phyloP scores from a whole-genome alignment of 495 filamentous ascomycete species.

The Niebla homalea region DNA sequence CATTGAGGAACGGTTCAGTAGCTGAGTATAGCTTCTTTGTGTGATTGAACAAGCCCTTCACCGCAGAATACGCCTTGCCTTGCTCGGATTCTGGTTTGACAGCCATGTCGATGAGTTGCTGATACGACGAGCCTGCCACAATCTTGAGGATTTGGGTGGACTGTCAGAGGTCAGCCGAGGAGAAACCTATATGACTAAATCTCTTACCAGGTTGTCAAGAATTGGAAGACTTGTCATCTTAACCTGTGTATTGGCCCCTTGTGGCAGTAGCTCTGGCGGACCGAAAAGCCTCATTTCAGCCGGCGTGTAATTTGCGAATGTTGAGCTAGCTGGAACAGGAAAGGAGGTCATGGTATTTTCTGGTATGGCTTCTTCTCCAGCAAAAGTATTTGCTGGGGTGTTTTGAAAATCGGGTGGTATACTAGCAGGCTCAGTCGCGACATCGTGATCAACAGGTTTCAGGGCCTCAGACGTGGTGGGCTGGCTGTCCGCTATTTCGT shows the following conservation, averaged over 20 bases:
- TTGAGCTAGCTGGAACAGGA: no score
- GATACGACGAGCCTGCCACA: slow-evolving; percentile 53
- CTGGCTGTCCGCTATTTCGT: no score
- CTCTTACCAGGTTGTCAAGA: slow-evolving; percentile 54
- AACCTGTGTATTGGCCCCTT: slow-evolving; percentile 44
- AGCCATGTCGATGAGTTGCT: slow-evolving; percentile 63
- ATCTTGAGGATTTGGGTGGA: slow-evolving; percentile 57
- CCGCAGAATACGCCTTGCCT: slow-evolving; percentile 63
- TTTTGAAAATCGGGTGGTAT: no score
- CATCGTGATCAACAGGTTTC: no score
- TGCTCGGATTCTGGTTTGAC: slow-evolving; percentile 60
- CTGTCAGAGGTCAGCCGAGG: slow-evolving; percentile 24
- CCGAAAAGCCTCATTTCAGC: no score
- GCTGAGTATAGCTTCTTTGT: slow-evolving; percentile 69
- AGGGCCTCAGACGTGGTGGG: no score
- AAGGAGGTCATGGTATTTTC: no score
- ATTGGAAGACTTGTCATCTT: slow-evolving; percentile 59
- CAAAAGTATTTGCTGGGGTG: no score
- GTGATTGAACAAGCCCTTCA: slow-evolving; percentile 69
- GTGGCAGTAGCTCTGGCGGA: background rate
- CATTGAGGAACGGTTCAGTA: slow-evolving; percentile 54
- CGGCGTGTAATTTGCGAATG: no score
- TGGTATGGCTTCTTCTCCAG: no score
- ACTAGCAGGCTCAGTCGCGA: no score
- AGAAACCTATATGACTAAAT: background rate